Conservation (phyloP, 1,139 yeast genomes). For the Debaryomycetaceae sp. region DNA sequence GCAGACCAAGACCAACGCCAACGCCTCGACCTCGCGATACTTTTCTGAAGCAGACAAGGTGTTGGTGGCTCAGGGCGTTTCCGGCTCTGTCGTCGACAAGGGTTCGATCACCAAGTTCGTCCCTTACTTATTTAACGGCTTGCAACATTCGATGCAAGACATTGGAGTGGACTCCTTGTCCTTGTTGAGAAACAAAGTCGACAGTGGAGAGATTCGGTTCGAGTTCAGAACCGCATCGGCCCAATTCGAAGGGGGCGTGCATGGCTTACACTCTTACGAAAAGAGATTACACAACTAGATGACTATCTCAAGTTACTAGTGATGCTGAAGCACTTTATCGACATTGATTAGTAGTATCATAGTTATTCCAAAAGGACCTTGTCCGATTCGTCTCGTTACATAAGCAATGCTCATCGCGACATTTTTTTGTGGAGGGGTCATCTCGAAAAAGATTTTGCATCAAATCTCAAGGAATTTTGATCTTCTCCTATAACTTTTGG, state of each 20-base stretch:
- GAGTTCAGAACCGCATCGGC: conserved; percentile 98
- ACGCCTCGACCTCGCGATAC: conserved; percentile 96
- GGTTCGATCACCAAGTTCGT: conserved; percentile 90
- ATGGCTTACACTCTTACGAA: conserved; percentile 93
- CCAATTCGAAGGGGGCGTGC: conserved; percentile 97
- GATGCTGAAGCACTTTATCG: too few relatives aligned
- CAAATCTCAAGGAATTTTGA: too few relatives aligned
- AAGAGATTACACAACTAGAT: conserved; percentile 83
- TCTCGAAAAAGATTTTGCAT: too few relatives aligned
- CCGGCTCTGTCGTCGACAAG: conserved; percentile 94
- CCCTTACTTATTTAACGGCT: conserved; percentile 89
- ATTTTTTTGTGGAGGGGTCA: too few relatives aligned
- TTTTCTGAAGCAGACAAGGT: conserved; percentile 93
- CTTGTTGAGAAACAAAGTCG: conserved; percentile 56
- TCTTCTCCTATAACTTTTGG: too few relatives aligned
- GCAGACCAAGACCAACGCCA: conserved; percentile 77
- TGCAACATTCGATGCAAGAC: conserved; percentile 98
- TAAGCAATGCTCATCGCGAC: too few relatives aligned
- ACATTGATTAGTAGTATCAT: too few relatives aligned
- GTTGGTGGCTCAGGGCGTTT: conserved; percentile 97
- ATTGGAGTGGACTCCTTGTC: conserved; percentile 71
- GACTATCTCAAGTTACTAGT: not conserved
- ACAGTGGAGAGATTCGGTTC: conserved; percentile 69
- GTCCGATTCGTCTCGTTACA: too few relatives aligned
- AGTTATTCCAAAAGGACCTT: too few relatives aligned